Evolutionary conservation across 2,329 filamentous ascomycete genomes (phyloP).

Genomic region (Ceratocystis colombiana): DNA sequence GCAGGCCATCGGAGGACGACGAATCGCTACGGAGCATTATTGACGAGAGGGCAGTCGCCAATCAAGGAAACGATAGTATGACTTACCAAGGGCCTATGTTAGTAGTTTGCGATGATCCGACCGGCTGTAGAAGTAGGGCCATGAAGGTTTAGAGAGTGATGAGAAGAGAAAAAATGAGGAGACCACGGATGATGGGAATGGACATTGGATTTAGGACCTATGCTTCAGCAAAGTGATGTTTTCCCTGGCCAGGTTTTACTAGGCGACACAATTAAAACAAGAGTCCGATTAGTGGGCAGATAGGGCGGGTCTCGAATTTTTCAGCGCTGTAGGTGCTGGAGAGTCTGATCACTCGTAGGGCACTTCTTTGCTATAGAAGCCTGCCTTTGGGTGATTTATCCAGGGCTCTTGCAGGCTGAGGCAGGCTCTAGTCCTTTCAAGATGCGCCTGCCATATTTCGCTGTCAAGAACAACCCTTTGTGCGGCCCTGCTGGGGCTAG

Average conservation of each 20-base stretch:
- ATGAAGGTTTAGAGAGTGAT: constrained; percentile 17
- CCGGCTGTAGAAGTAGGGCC: constrained; percentile 10
- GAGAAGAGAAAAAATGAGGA: constrained; percentile 23
- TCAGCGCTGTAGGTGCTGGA: constrained; percentile 5
- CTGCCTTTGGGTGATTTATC: neutral
- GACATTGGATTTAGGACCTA: neutral
- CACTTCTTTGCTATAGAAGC: neutral
- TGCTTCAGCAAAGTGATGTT: constrained; percentile 14
- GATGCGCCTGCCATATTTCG: constrained; percentile 20
- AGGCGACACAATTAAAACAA: neutral
- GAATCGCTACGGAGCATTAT: constrained; percentile 15
- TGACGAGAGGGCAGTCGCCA: neutral
- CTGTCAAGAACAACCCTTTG: constrained; percentile 21
- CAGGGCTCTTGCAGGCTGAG: constrained; percentile 6
- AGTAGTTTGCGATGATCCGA: constrained; percentile 22
- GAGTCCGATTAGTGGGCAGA: neutral
- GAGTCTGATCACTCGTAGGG: neutral
- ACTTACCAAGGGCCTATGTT: constrained; percentile 18
- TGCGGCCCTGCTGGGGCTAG: constrained; percentile 22
- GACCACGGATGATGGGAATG: constrained; percentile 16
- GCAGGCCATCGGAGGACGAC: neutral
- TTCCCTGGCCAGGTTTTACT: neutral
- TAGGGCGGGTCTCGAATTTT: constrained; percentile 10
- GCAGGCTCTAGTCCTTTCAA: constrained; percentile 14
- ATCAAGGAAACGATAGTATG: neutral